phyloP scores from a whole-genome alignment of 208 protist genomes.

The Leishmania arabica region DNA sequence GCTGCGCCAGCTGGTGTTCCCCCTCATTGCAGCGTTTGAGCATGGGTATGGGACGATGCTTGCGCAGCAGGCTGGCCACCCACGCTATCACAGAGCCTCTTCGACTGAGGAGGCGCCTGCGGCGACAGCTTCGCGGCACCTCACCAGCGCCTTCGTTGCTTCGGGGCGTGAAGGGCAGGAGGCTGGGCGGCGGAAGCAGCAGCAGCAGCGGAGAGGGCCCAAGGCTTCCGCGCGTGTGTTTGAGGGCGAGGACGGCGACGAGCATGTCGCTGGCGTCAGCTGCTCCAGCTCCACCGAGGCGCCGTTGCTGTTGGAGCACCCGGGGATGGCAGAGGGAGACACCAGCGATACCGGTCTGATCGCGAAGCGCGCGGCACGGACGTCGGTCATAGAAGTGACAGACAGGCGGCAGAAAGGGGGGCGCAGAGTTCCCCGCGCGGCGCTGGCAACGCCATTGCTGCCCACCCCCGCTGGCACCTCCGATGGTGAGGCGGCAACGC shows the following conservation, averaged over 20 bases:
- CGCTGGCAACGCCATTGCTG: background rate
- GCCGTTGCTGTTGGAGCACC: background rate
- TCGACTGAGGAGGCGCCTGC: background rate
- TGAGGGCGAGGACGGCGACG: background rate
- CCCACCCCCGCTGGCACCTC: background rate
- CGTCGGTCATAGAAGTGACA: background rate
- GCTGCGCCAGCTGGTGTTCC: slow-evolving; percentile 73
- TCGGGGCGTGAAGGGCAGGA: background rate
- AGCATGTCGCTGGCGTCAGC: background rate
- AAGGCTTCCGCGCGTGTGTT: background rate
- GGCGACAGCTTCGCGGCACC: background rate
- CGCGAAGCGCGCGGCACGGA: background rate
- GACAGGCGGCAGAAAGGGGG: background rate
- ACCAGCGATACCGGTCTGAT: background rate
- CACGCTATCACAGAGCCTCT: background rate
- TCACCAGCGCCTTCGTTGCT: background rate
- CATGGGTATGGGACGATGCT: slow-evolving; percentile 43
- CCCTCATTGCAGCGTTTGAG: slow-evolving; percentile 69
- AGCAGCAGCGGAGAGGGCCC: background rate
- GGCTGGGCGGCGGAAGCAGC: background rate
- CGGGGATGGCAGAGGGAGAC: background rate
- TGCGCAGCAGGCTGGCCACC: slow-evolving; percentile 14
- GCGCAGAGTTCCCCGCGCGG: background rate
- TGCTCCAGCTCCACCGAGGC: background rate
- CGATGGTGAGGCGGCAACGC: background rate